A percentile compares a stretch with the other conserved stretches of the same genome.
phyloP scores from a whole-genome alignment of 768 basidiomycete genomes.

The Suillus spraguei region DNA sequence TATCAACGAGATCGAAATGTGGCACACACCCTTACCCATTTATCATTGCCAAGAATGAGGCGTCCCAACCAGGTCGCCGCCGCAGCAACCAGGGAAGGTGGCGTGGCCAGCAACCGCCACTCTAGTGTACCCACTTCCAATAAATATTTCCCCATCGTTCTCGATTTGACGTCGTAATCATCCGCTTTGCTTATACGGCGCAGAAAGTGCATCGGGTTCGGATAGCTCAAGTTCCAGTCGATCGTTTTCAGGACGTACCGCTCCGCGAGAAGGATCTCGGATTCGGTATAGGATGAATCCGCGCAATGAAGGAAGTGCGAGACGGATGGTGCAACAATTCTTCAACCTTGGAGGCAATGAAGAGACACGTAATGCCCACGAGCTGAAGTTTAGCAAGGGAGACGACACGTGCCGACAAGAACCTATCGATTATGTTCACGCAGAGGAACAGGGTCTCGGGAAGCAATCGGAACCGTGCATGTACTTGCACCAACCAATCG shows the following conservation, averaged over 20 bases:
- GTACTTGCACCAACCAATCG: conserved; percentile 94
- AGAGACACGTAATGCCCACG: conserved; percentile 85
- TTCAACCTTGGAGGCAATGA: conserved; percentile 90
- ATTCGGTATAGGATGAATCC: conserved; percentile 73
- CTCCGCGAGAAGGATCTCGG: conserved; percentile 89
- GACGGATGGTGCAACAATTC: conserved; percentile 89
- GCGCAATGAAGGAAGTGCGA: conserved; percentile 78
- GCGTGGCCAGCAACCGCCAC: conserved; percentile 69
- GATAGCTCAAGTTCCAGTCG: conserved; percentile 83
- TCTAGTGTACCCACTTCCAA: conserved; percentile 87
- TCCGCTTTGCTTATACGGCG: conserved; percentile 93
- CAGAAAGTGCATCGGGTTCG: conserved; percentile 89
- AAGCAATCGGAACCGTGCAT: conserved; percentile 80
- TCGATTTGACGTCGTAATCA: conserved; percentile 80
- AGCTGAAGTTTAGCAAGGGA: conserved; percentile 87
- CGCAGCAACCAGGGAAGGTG: conserved; percentile 82
- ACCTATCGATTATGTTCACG: conserved; percentile 82
- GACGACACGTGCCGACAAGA: conserved; percentile 70
- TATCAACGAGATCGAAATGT: not conserved
- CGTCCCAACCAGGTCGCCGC: conserved; percentile 87
- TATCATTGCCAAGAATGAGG: conserved; percentile 72
- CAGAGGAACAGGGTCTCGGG: conserved; percentile 92
- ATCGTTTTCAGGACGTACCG: conserved; percentile 84
- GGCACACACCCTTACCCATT: conserved; percentile 72
- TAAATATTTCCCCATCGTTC: conserved; percentile 90